phyloP scores from a whole-genome alignment of 2,329 filamentous ascomycete genomes.

The Beauveria caledonica region DNA sequence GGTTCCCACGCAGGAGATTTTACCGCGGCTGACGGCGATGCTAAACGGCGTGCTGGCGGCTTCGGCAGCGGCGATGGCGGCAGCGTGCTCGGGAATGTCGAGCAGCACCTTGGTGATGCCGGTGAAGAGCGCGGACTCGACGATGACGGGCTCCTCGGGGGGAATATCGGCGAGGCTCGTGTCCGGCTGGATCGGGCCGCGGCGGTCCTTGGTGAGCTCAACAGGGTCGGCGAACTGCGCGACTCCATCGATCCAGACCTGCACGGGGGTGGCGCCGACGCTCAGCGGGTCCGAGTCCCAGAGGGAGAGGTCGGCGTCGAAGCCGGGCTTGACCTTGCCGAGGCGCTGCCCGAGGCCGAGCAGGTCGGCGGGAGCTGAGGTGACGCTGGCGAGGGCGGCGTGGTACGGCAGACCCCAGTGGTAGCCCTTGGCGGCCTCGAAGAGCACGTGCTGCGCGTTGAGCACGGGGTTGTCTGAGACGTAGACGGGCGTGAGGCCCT shows the following conservation, averaged over 20 bases:
- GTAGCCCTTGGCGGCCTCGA: constrained; percentile 53
- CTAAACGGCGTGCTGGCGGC: constrained; percentile 26
- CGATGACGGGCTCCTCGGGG: constrained; percentile 29
- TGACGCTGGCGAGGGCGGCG: constrained; percentile 49
- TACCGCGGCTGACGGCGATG: constrained; percentile 45
- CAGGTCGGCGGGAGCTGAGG: constrained; percentile 48
- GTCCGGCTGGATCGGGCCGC: constrained; percentile 31
- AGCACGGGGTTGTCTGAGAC: constrained; percentile 65
- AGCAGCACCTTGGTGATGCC: constrained; percentile 28
- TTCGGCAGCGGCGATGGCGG: constrained; percentile 13
- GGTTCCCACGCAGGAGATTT: constrained; percentile 46
- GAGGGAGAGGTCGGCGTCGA: constrained; percentile 52
- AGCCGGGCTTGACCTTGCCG: constrained; percentile 54
- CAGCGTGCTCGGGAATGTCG: constrained; percentile 5
- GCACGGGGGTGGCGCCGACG: constrained; percentile 49
- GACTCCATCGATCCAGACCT: constrained; percentile 57
- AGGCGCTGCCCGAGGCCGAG: constrained; percentile 49
- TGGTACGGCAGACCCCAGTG: constrained; percentile 55
- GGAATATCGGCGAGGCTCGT: constrained; percentile 31
- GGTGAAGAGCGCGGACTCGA: constrained; percentile 36
- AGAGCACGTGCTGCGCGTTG: constrained; percentile 61
- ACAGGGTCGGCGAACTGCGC: constrained; percentile 48
- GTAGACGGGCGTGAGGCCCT: constrained; percentile 56
- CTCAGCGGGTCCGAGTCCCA: constrained; percentile 57
- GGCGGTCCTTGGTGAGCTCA: constrained; percentile 42